Conservation (phyloP, 257 asterid species). For the Echites panduratus region DNA sequence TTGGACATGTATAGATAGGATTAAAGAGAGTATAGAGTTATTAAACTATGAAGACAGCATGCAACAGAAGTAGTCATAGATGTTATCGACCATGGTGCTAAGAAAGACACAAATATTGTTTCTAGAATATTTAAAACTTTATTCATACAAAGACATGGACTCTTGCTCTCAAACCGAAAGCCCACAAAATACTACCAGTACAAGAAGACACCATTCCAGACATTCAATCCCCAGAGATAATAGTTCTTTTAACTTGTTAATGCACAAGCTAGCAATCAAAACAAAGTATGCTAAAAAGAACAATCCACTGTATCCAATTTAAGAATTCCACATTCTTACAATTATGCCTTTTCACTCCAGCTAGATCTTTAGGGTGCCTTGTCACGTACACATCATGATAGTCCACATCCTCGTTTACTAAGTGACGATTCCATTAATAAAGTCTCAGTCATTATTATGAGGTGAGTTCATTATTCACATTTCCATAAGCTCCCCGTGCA, state of each 20-base stretch:
- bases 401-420: constrained; percentile 45
- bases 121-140: too few species aligned
- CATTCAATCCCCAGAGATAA: constrained; percentile 28
- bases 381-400: constrained; percentile 37
- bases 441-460: too few species aligned
- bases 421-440: too few species aligned
- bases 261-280: constrained; percentile 32
- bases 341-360: constrained; percentile 14
- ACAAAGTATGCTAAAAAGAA: constrained; percentile 31
- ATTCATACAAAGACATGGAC: constrained; percentile 52
- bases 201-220: constrained; percentile 71
- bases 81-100: too few species aligned
- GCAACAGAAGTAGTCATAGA: too few species aligned
- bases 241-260: constrained; percentile 19
- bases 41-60: too few species aligned
- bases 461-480: too few species aligned
- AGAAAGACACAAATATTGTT: too few species aligned
- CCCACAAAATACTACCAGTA: constrained; percentile 58
- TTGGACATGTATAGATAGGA: too few species aligned
- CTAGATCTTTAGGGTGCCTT: constrained; percentile 12
- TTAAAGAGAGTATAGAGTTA: too few species aligned
- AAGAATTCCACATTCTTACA: constrained; percentile 38
- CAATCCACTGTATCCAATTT: constrained; percentile 40
- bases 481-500: too few species aligned
- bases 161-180: constrained; percentile 53